These are phyloP conservation scores for Iris pallida DNA, from an alignment of 116 monocot species.

Conservation along the genomic window DNA sequence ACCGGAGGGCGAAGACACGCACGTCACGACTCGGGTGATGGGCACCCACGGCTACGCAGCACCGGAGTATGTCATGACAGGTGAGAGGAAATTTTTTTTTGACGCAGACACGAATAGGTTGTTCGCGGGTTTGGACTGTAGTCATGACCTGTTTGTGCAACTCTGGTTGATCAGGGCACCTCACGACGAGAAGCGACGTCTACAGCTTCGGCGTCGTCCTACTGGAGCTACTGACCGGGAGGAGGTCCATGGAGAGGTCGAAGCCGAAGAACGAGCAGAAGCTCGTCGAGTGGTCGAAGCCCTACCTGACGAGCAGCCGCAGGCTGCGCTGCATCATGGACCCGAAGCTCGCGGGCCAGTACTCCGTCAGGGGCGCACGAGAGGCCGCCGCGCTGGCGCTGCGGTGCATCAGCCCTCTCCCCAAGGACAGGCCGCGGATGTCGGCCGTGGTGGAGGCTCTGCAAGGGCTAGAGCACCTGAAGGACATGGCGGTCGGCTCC, in stretches of 20 bases:
- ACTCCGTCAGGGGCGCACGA: constrained; percentile 64
- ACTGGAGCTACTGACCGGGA: constrained; percentile 76
- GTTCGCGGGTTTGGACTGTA: no score
- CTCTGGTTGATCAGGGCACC: no score
- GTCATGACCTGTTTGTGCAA: no score
- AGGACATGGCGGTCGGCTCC: constrained; percentile 56
- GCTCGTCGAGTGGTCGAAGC: constrained; percentile 77
- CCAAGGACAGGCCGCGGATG: constrained; percentile 83
- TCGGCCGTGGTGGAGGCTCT: constrained; percentile 48
- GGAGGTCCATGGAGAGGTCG: constrained; percentile 69
- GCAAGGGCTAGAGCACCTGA: constrained; percentile 38
- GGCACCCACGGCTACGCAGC: constrained; percentile 97
- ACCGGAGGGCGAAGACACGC: constrained; percentile 85
- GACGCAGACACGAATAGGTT: no score
- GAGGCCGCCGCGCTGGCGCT: constrained; percentile 54
- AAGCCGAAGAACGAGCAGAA: constrained; percentile 67
- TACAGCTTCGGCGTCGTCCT: constrained; percentile 94
- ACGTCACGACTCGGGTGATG: constrained; percentile 90
- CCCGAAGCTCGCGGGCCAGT: constrained; percentile 68
- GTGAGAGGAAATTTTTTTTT: constrained; percentile 16
- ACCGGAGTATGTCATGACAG: constrained; percentile 92
- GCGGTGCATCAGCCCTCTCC: constrained; percentile 58
- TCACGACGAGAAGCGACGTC: constrained; percentile 82
- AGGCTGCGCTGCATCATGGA: constrained; percentile 77
- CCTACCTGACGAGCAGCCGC: constrained; percentile 61